Base-by-base conservation (phyloP, 331 rosid species). In the Erythrophleum ivorense region DNA sequence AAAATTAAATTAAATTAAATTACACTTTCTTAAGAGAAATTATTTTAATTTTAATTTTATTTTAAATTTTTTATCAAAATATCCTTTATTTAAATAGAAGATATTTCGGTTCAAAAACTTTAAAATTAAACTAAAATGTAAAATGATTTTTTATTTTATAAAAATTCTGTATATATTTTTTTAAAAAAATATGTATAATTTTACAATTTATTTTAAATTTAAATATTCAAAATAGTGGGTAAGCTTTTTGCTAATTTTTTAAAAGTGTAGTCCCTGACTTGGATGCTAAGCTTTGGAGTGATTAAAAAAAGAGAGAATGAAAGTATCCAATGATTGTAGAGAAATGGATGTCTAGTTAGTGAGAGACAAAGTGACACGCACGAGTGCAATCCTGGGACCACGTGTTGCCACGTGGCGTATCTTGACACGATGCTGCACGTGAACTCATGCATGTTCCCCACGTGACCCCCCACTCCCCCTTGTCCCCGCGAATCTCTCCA, bases 321-420 rank as follows among this genome's bases (percentile, higher is more conserved):
- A 54, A 78, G 92, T 53, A 76, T 79, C 92, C 86, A 87, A 89
- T 89, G 88, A 89, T 85, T 87, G 90, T 78, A 54, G 82, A 65
- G 89, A 72, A 58, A 41, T 82, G 81, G 52, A 86, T 87, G 90
- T 87, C 85, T 53, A 85, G 86, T 79, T 69, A 24, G 9, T 75
- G 85, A 85, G 84, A 71, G 88, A 85, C 90, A 85, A 78, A 78
- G 86, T 62, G 87, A 87, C 84, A 86, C 88, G 85, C 92, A 89
- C 92, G 92, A 85, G 90, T 58, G 86, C 80, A 83, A 81, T 83
- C 60, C 73, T 80, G 87, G 89, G 87, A 83, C 91, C 92, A 89
- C 75, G 84, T 82, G 82, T 79, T 52, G 67, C 82, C 88, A 82
- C 86, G 89, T 89, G 90, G 86, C 75, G 0, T 5, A 48, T 64